Evolutionary conservation across 2,329 filamentous ascomycete species (phyloP), one percentile per base, ranked within the genome.

Genomic region (Bertia moriformis): DNA sequence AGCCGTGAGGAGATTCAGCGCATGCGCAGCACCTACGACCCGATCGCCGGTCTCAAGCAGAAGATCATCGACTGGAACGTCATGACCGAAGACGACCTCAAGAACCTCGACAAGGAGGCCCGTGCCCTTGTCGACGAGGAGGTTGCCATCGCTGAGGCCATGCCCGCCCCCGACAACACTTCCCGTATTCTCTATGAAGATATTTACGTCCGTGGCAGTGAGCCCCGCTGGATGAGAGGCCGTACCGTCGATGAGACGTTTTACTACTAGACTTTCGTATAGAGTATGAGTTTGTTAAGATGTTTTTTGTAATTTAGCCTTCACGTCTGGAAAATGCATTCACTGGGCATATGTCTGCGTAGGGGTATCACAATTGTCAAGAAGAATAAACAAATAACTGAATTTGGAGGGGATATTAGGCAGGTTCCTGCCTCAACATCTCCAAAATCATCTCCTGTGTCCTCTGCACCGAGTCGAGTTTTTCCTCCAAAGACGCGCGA

Each of bases 1-100:
- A 95, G 89, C 51, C 87, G 91, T 65, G 91, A 98, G 71, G 91
- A 98, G 70, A 94, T 98, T 58, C 89, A 95, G 73, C 88, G 89
- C 63, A 98, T 98, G 91, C 85, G 91, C 56, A 93, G 83, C 53
- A 98, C 91, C 66, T 85, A 96, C 67, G 91, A 98, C 67, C 87
- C 91, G 50, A 98, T 98, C 57, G 87, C 88, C 54, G 91, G 91
- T 43, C 78, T 98, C 51, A 96, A 96, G 79, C 83, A 91, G 71
- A 94, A 94, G 73, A 81, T 98, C 49, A 68, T 98, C 42, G 91
- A 98, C 65, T 98, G 91, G 91, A 76, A 76, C 43, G 82, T 98
- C 49, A 79, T 79, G 50, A 78, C 72, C 44, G 91, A 98, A 71
- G 88, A 95, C 30, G 89, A 96, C 67, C 80, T 98, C 61, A 98